Percentiles rank a stretch among this genome's conserved stretches.
Evolutionary conservation across 2,329 filamentous ascomycete species (phyloP).

Genomic region (Penicillium corylophilum): DNA sequence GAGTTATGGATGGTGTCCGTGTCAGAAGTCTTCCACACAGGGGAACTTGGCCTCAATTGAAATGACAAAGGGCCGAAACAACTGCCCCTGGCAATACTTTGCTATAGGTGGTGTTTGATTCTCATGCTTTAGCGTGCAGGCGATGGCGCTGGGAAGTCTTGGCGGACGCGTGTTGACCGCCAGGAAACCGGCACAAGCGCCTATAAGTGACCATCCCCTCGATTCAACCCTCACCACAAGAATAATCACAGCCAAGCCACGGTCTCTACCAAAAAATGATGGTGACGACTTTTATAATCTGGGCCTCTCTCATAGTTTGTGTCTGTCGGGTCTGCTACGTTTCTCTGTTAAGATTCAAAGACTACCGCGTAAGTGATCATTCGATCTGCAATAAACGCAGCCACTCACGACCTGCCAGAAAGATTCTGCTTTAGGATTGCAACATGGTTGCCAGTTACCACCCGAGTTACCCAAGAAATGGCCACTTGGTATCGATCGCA

Average conservation of each 20-base stretch:
- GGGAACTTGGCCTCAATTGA: background rate
- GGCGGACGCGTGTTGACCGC: no score
- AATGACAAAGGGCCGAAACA: background rate
- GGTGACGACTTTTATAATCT: background rate
- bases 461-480: conserved; percentile 5
- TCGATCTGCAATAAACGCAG: background rate
- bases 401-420: background rate
- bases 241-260: background rate
- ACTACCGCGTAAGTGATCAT: background rate
- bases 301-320: background rate
- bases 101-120: no score
- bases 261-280: background rate
- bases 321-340: conserved; percentile 1
- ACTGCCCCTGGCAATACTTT: no score
- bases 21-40: background rate
- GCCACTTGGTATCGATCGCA: conserved; percentile 7
- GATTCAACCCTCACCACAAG: background rate
- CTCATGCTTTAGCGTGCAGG: no score
- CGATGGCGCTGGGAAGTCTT: no score
- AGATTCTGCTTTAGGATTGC: background rate
- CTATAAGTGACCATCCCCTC: background rate
- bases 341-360: background rate
- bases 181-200: no score
- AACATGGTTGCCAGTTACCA: conserved; percentile 2
- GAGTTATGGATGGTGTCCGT: background rate